Base-by-base conservation (phyloP, 2,329 filamentous ascomycete genomes). In the Fusarium napiforme region DNA sequence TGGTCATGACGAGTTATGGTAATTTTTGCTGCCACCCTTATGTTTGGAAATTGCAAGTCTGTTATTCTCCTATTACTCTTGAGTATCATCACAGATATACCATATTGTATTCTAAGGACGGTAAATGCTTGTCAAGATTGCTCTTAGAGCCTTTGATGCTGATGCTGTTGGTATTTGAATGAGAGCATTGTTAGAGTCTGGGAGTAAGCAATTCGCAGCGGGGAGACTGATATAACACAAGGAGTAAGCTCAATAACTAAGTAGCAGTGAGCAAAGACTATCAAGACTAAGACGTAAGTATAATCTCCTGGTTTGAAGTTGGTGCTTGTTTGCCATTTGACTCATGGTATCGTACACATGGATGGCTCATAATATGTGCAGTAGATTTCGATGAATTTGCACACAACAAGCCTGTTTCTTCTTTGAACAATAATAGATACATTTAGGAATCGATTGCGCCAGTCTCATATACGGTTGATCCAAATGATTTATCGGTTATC, bases 161-260 rank as follows among this genome's bases (percentile, higher is more conserved):
- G 9, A n/a, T 9, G 21, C 3, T n/a, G 14, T 3, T n/a, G 14
- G 14, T 10, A 1, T 49, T 32, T 18, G 21, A 32, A 3, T 3
- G 5, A n/a, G 9, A 4, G 28, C 3, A 49, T 32, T 10, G 18
- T 7, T 49, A 4, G 3, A 32, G 28, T n/a, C 15, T 2, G 10
- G 15, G 46, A n/a, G 5, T 11, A 23, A 34, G 28, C 8, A 19
- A 30, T 18, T 19, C 4, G 47, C 1, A 23, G n/a, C 21, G 9
- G 9, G 9, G 46, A 50, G 21, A 2, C 5, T 34, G 2, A 23
- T 18, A n/a, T 2, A 0, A n/a, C 2, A n/a, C 12, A 1, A 32
- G 15, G 9, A 50, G 18, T 32, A 32, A 4, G 28, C 28, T 32
- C 7, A 49, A 32, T 3, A n/a, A n/a, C 7, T 3, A 12, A n/a